Base-by-base conservation (phyloP, 164 flowering plant genomes). In the Amborella trichopoda region DNA sequence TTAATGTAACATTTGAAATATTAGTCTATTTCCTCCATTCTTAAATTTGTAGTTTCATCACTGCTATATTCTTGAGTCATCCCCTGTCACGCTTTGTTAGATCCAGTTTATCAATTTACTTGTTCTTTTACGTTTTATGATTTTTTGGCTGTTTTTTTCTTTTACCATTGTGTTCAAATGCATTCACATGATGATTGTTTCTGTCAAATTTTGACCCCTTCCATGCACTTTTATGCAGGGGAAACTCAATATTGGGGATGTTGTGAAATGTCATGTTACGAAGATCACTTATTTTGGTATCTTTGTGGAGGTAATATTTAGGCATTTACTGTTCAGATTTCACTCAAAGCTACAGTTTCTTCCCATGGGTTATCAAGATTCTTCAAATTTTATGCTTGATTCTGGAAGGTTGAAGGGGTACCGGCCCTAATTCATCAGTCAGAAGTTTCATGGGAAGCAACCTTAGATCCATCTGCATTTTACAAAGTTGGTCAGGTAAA, bases 401-500 rank as follows among this genome's bases (percentile, higher is more conserved):
- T 5, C 23, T 79, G 39, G 58, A 22, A 91, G 99, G 76, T 87
- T 58, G 99, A 87, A 67, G 99, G 86, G 43, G 99, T 91, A 28
- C 76, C 93, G 49, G 93, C 95, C 28, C 62, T 91, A 37, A 77
- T 91, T 64, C 98, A 83, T 70, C 85, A 83, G 65, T 66, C 94
- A 40, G 96, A 91, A 70, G 81, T 91, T 13, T 87, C 95, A 22
- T 91, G 99, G 99, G 96, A 87, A 75, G 72, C 85, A 43, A 77
- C 88, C 26, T 58, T 82, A 61, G 78, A 87, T 48, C 83, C 95
- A 46, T 60, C 74, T 49, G 58, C 84, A 28, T 74, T 55, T 63
- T 80, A 68, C 49, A 87, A 77, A 77, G 67, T 87, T 62, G 99
- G 94, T 48, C 93, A 91, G 99, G 99, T 82, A 69, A 12, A n/a